A percentile compares a stretch with the other conserved stretches of the same genome.
Conservation (phyloP, 345 rosid species). For the Xanthoceras sorbifolium region DNA sequence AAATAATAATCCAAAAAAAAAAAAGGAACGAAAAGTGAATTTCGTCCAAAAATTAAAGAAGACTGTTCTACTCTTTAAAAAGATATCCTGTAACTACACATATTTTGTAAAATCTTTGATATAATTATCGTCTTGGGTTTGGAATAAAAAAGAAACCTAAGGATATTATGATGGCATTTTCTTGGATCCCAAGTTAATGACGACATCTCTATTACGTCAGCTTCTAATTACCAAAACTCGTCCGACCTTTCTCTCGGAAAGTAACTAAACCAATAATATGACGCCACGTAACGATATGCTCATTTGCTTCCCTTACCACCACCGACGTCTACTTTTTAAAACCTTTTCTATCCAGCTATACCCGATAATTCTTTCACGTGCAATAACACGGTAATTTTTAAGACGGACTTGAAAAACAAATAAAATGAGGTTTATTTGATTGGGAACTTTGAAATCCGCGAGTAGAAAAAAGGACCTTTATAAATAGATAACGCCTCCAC, state of each 20-base stretch:
- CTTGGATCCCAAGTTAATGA: conserved; percentile 2
- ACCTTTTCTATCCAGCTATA: neutral
- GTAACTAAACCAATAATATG: neutral
- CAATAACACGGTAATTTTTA: neutral
- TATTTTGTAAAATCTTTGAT: no score
- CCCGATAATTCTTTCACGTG: neutral
- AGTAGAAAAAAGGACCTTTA: neutral
- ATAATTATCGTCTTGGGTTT: no score
- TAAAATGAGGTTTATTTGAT: neutral
- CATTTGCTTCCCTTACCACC: neutral
- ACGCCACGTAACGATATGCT: neutral
- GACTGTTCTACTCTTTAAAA: no score
- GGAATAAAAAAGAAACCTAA: no score
- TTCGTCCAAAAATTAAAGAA: no score
- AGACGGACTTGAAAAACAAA: conserved; percentile 31
- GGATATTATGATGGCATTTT: no score
- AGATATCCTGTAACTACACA: no score
- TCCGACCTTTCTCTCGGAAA: neutral
- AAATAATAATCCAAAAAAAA: no score
- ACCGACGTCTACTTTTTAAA: neutral
- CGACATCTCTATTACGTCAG: neutral
- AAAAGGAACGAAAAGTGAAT: no score
- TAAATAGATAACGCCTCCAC: neutral
- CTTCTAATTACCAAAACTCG: neutral
- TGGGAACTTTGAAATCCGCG: conserved; percentile 28